Evolutionary conservation across 768 basidiomycete species (phyloP), one percentile per base, ranked within the genome.

Genomic region (Gloeophyllum trabeum): DNA sequence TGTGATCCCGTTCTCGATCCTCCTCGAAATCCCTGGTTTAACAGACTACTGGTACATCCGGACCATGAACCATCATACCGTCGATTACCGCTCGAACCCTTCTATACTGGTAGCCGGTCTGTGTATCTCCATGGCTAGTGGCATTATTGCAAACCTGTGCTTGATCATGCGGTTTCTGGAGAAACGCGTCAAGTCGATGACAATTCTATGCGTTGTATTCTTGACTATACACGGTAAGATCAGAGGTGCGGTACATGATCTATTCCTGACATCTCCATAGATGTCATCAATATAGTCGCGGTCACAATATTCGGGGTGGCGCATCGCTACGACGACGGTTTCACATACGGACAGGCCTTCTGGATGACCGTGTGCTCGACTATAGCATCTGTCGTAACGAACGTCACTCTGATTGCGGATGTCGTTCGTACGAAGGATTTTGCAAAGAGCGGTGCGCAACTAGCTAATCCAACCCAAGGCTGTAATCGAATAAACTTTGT

Each of bases 341-440:
- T 84, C 58, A 79, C 78, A 0, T 84, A 78, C 45, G 78, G 66
- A 10, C 62, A 66, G 47, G 60, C 81, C 0, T 87, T 77, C 53
- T 91, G 87, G 87, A 70, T 81, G 57, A 81, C 79, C 1, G 18
- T 87, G 10, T 84, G 81, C 51, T 83, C 81, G 0, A 90, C 85
- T 0, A 63, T 77, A 4, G 71, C 71, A 1, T 81, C 83, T 0
- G 59, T 72, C 2, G 57, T 78, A 39, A 79, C 76, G 10, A 91
- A 84, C 49, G 46, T 79, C 21, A 84, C 79, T 0, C 61, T 92
- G 2, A 65, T 82, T 6, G 56, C 68, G 30, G 89, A 92, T 51
- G 61, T 76, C 24, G 37, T 73, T 4, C 59, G 53, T 12, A 87
- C 79, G 0, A 64, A 69, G 1, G 69, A 85, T 42, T 90, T 91